phyloP scores from a whole-genome alignment of 1,284 basidiomycete species.

The Austroboletus niveus region DNA sequence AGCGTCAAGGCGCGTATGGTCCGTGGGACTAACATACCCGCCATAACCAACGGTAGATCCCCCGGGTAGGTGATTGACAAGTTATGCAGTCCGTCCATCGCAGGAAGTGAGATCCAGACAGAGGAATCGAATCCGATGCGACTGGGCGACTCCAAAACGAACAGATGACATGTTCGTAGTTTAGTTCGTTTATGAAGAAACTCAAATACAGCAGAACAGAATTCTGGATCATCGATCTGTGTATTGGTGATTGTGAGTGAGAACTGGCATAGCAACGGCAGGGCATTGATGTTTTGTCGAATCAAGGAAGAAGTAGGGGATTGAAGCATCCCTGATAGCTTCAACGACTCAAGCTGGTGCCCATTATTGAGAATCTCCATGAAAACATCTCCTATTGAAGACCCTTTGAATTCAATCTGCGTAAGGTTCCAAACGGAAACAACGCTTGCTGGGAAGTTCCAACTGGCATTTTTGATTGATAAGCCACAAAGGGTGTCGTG shows the following conservation, averaged over 20 bases:
- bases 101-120: conserved; percentile 68
- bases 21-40: conserved; percentile 65
- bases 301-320: conserved; percentile 50
- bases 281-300: conserved; percentile 36
- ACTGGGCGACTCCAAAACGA: conserved; percentile 47
- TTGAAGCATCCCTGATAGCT: conserved; percentile 52
- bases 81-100: conserved; percentile 47
- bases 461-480: conserved; percentile 53
- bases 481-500: conserved; percentile 53
- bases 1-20: conserved; percentile 52
- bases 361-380: conserved; percentile 59
- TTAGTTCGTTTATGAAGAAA: conserved; percentile 56
- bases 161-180: conserved; percentile 51
- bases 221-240: conserved; percentile 51
- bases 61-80: conserved; percentile 61
- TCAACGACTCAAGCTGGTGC: conserved; percentile 59
- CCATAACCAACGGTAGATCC: conserved; percentile 60
- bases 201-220: conserved; percentile 65
- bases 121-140: conserved; percentile 64
- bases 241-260: conserved; percentile 54
- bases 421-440: conserved; percentile 63
- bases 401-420: conserved; percentile 57
- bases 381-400: conserved; percentile 51
- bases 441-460: conserved; percentile 47
- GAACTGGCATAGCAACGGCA: conserved; percentile 66